Evolutionary conservation across 2,329 filamentous ascomycete species (phyloP), one percentile per base, ranked within the genome.

Genomic region (Fusarium setosum): DNA sequence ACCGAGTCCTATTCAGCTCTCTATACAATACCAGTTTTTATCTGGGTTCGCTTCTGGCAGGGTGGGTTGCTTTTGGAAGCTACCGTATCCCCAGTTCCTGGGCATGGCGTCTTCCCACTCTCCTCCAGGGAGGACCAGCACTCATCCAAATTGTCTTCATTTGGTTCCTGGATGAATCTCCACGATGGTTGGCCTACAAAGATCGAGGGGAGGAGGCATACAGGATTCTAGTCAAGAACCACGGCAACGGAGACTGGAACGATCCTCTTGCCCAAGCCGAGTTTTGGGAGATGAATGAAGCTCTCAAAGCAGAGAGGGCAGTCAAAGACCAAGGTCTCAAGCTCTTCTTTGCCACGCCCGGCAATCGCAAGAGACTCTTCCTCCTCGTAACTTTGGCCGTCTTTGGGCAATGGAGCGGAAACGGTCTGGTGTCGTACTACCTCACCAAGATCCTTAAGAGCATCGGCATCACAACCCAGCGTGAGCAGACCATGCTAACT

Each of bases 241-340:
- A 68, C 12, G 59, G 58, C 2, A 61, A 63, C 3, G 66, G 65
- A 1, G 81, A 89, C 61, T 86, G 84, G 6, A 81, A 85, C 62
- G 81, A 85, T 65, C 78, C 80, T 2, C 35, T 69, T 9, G 59
- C 64, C 0, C 26, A 56, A 11, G 62, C 65, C 3, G 62, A 69
- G 31, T 59, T 67, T 18, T 56, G 49, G 17, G 62, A 69, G 21
- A 69, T 69, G 51, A 67, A 65, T 7, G 55, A 68, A 26, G 56
- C 67, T 1, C 17, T 69, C 2, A 35, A 63, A 3, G 54, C 48
- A 5, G 61, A 66, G n/a, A 17, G 42, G 9, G 53, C 56, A 20
- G 23, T 67, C 26, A 20, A 70, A 52, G 62, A 51, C 8, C n/a
- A 47, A 2, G 56, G 47, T 3, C 23, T 58, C 0, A 54, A 38